phyloP scores from a whole-genome alignment of 192 early-diverging fungal genomes.

The Helicostylum pulchrum region DNA sequence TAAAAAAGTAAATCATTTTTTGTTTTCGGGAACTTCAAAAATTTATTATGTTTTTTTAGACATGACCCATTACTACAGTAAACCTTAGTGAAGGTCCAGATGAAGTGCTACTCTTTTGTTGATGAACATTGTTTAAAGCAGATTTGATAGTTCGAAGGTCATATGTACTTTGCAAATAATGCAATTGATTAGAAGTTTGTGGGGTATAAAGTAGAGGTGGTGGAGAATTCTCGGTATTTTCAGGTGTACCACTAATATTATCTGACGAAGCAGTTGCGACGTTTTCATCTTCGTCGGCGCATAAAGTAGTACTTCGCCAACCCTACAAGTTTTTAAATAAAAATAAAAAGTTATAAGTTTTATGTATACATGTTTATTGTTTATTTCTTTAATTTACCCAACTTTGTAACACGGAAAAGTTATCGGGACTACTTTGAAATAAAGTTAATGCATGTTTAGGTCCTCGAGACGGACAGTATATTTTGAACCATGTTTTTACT shows the following conservation, averaged over 20 bases:
- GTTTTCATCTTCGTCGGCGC: slow-evolving; percentile 18
- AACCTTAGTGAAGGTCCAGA: slow-evolving; percentile 25
- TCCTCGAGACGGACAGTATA: slow-evolving; percentile 43
- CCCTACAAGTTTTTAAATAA: slow-evolving; percentile 21
- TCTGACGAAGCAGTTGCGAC: background rate
- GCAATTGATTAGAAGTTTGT: background rate
- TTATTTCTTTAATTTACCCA: slow-evolving; percentile 40
- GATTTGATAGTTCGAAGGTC: background rate
- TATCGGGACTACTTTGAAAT: slow-evolving; percentile 55
- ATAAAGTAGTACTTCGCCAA: slow-evolving; percentile 37
- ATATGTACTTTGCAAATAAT: slow-evolving; percentile 1
- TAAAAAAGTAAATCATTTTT: no score
- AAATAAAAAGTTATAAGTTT: background rate
- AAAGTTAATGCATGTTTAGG: slow-evolving; percentile 49
- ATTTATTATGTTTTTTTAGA: slow-evolving; percentile 19
- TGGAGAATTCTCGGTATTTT: background rate
- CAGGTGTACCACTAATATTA: background rate
- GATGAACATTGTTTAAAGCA: background rate
- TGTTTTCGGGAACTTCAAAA: no score
- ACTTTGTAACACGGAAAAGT: slow-evolving; percentile 50
- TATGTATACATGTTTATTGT: background rate
- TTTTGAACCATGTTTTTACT: slow-evolving; percentile 55
- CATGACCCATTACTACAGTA: slow-evolving; percentile 40
- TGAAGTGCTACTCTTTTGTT: slow-evolving; percentile 3
- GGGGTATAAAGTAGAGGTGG: slow-evolving; percentile 7